phyloP scores from a whole-genome alignment of 352 stramenopile species.

The Stramenopiles sp. region DNA sequence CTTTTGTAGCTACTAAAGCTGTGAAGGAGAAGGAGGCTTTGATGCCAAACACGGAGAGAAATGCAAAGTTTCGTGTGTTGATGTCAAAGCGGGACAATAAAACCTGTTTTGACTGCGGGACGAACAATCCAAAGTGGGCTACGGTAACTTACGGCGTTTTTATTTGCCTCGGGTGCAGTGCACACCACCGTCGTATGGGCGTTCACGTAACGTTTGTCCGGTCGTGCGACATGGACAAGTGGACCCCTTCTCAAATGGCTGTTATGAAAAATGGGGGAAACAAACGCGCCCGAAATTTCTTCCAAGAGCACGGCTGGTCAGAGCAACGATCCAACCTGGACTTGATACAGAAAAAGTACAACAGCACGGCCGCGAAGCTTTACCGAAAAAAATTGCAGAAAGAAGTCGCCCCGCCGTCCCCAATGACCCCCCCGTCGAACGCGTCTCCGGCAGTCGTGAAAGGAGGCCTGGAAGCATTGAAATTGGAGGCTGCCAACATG shows the following conservation, averaged over 20 bases:
- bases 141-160: slow-evolving; percentile 84
- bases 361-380: slow-evolving; percentile 57
- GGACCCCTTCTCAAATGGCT: slow-evolving; percentile 75
- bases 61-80: neutral
- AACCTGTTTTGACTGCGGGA: slow-evolving; percentile 84
- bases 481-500: neutral
- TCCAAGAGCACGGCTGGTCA: slow-evolving; percentile 63
- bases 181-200: slow-evolving; percentile 69
- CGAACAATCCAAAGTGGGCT: slow-evolving; percentile 79
- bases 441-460: neutral
- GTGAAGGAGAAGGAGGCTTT: neutral
- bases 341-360: slow-evolving; percentile 70
- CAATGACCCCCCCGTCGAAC: slow-evolving; percentile 20
- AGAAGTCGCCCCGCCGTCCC: slow-evolving; percentile 45
- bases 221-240: slow-evolving; percentile 85
- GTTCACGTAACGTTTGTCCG: slow-evolving; percentile 81
- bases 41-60: neutral
- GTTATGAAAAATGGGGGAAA: slow-evolving; percentile 80
- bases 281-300: slow-evolving; percentile 68
- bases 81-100: slow-evolving; percentile 39
- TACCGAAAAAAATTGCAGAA: slow-evolving; percentile 58
- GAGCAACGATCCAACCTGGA: slow-evolving; percentile 24
- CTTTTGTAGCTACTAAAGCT: neutral
- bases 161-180: slow-evolving; percentile 82
- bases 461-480: slow-evolving; percentile 1